Conservation (phyloP, 352 stramenopile species). For the Phytophthora agathidicida region DNA sequence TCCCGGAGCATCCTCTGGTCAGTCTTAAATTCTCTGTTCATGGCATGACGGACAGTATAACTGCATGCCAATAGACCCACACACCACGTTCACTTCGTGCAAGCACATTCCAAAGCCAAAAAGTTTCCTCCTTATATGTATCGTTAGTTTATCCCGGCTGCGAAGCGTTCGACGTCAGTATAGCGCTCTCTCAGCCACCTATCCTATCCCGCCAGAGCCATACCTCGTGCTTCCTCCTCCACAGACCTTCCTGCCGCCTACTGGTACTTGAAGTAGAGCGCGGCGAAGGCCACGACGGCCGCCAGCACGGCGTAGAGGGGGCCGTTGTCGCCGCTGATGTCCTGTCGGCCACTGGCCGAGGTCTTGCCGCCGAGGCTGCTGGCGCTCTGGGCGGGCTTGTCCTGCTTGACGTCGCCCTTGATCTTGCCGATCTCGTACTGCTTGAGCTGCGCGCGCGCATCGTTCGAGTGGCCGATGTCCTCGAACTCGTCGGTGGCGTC, state of each 20-base stretch:
- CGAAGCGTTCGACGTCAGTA: slow-evolving; percentile 5
- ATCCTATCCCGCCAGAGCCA: no score
- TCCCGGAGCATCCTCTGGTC: neutral
- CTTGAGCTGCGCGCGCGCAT: slow-evolving; percentile 93
- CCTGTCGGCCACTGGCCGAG: slow-evolving; percentile 52
- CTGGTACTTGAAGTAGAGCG: slow-evolving; percentile 71
- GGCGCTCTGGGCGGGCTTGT: slow-evolving; percentile 14
- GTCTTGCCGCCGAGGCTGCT: slow-evolving; percentile 18
- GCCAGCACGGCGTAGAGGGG: slow-evolving; percentile 61
- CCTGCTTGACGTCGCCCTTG: slow-evolving; percentile 69
- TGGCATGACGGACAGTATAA: slow-evolving; percentile 21
- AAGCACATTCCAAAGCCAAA: slow-evolving; percentile 26
- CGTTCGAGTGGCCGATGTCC: slow-evolving; percentile 98
- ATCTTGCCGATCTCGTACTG: slow-evolving; percentile 94
- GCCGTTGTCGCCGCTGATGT: slow-evolving; percentile 65
- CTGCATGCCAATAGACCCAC: slow-evolving; percentile 9
- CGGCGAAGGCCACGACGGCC: slow-evolving; percentile 49
- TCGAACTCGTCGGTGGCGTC: slow-evolving; percentile 95
- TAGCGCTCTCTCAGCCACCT: slow-evolving; percentile 16
- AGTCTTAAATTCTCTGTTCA: slow-evolving; percentile 12
- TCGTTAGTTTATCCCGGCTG: slow-evolving; percentile 34
- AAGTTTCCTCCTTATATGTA: slow-evolving; percentile 39
- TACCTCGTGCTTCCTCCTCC: neutral
- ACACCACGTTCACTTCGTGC: no score
- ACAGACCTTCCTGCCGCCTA: slow-evolving; percentile 10